Base-by-base conservation (phyloP, 2,329 filamentous ascomycete species). In the Ascochyta fabae region DNA sequence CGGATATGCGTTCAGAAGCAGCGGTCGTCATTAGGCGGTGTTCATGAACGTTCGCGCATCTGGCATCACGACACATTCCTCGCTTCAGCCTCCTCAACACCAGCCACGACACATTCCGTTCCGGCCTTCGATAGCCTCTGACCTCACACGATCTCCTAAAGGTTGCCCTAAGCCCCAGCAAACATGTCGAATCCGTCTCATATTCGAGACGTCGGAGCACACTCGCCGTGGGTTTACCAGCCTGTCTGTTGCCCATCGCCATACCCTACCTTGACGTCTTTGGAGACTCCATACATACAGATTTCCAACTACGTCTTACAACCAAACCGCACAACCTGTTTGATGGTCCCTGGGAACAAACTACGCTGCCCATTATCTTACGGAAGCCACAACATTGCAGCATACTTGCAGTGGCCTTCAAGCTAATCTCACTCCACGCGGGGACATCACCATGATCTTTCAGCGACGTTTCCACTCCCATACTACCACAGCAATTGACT, bases 101-200 rank as follows among this genome's bases (percentile, higher is more conserved):
- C 68, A 69, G 64, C 69, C 66, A 62, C 58, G 58, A 41, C 43
- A 40, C 71, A 71, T 72, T 70, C 69, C 65, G 44, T 55, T 40
- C 56, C 60, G 50, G 57, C 54, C 58, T 51, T 52, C 36, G 7
- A 19, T 24, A 19, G 38, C n/a, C 22, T 56, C 42, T 43, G 36
- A 51, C 45, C 43, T 55, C 55, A 59, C 24, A 48, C n/a, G 39
- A 24, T 23, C 33, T 36, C 23, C 43, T 51, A 44, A 39, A 46
- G 42, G 35, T 26, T 16, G 35, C 35, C 6, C 31, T 22, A 31
- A 33, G 27, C 42, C 42, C 44, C 36, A 13, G 34, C 33, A 23
- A 22, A 16, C 6, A 51, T 56, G 47, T 27, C 38, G n/a, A 15
- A 39, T 26, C 15, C n/a, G 7, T 19, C 12, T 29, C 1, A 23